phyloP scores from a whole-genome alignment of 2,329 filamentous ascomycete species.

The Exophiala viscosa region DNA sequence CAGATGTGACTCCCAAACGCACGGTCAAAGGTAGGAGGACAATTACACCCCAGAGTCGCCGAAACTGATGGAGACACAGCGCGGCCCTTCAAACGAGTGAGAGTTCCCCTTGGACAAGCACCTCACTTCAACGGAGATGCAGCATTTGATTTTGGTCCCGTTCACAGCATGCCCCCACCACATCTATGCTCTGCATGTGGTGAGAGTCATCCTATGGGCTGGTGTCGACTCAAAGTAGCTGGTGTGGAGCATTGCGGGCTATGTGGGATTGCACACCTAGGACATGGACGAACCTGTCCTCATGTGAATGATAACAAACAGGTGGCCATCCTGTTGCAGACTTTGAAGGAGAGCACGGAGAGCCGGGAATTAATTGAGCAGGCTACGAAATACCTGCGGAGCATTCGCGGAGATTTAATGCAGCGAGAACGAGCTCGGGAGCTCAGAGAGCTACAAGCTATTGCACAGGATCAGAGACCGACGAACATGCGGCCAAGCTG shows the following conservation, averaged over 20 bases:
- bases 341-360: slow-evolving; percentile 58
- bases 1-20: slow-evolving; percentile 19
- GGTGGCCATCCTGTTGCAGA: slow-evolving; percentile 61
- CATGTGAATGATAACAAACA: slow-evolving; percentile 61
- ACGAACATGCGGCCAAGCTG: too few relatives aligned
- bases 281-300: slow-evolving; percentile 55
- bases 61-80: slow-evolving; percentile 27
- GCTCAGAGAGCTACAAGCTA: slow-evolving; percentile 20
- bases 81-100: slow-evolving; percentile 39
- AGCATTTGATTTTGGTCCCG: slow-evolving; percentile 17
- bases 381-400: slow-evolving; percentile 56
- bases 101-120: slow-evolving; percentile 28
- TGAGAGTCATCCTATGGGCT: slow-evolving; percentile 52
- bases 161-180: slow-evolving; percentile 19
- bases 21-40: slow-evolving; percentile 20
- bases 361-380: slow-evolving; percentile 49
- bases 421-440: slow-evolving; percentile 45
- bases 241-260: slow-evolving; percentile 61
- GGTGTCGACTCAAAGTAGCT: slow-evolving; percentile 58
- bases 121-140: slow-evolving; percentile 26
- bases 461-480: neutral
- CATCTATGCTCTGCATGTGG: slow-evolving; percentile 53
- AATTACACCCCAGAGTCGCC: slow-evolving; percentile 4
- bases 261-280: slow-evolving; percentile 61
- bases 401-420: slow-evolving; percentile 54